A percentile compares a stretch with the other conserved stretches of the same genome.
phyloP scores from a whole-genome alignment of 1,139 yeast species.

The Pichia sp. region DNA sequence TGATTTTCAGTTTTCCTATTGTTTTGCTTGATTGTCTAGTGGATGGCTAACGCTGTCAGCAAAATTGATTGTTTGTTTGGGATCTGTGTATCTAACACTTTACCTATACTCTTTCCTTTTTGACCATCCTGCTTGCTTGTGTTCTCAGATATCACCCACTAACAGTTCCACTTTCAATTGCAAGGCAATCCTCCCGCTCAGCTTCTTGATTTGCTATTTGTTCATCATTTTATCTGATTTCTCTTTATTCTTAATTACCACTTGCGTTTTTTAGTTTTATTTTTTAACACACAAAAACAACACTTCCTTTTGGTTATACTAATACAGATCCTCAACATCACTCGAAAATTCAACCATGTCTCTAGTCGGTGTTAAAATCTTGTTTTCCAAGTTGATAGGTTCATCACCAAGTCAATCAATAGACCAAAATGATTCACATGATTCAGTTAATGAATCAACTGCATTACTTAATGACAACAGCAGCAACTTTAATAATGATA shows the following conservation, averaged over 20 bases:
- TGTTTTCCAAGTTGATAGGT: neutral
- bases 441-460: neutral
- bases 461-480: neutral
- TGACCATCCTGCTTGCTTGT: neutral
- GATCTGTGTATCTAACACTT: no score
- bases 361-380: slow-evolving; percentile 6
- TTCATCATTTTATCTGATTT: neutral
- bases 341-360: neutral
- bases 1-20: neutral
- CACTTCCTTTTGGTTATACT: no score
- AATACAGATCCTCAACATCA: neutral
- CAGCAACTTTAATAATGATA: neutral
- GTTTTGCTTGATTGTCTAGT: neutral
- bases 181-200: neutral
- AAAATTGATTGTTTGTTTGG: neutral
- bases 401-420: neutral
- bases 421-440: neutral
- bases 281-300: neutral
- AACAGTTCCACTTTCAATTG: neutral
- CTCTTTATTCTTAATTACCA: neutral
- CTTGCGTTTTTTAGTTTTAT: no score
- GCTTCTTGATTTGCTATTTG: neutral
- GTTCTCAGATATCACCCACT: neutral
- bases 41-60: neutral
- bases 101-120: neutral